These are phyloP conservation scores for Monosporascus sp. DNA, from an alignment of 2,329 filamentous ascomycete species.

Conservation along the genomic window DNA sequence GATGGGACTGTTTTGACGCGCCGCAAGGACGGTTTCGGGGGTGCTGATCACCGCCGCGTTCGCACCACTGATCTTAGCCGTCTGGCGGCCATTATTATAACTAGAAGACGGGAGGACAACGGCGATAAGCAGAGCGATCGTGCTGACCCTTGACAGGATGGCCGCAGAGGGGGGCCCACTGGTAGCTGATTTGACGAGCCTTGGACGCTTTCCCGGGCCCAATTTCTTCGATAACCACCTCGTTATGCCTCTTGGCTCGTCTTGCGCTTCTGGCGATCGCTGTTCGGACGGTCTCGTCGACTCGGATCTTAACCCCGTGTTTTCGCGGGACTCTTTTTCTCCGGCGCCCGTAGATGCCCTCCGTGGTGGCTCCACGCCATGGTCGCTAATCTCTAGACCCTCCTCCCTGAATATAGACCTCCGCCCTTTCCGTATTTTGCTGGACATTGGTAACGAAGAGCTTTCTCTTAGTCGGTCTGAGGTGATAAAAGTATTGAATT, in stretches of 20 bases:
- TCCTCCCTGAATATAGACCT: slow-evolving; percentile 48
- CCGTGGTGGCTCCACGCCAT: slow-evolving; percentile 15
- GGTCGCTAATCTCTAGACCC: slow-evolving; percentile 35
- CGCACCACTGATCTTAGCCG: slow-evolving; percentile 36
- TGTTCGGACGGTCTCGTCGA: slow-evolving; percentile 21
- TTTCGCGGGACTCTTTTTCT: slow-evolving; percentile 27
- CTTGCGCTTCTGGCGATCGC: slow-evolving; percentile 16
- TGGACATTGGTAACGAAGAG: slow-evolving; percentile 34
- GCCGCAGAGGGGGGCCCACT: slow-evolving; percentile 35
- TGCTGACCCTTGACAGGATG: slow-evolving; percentile 38
- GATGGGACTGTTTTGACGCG: slow-evolving; percentile 42
- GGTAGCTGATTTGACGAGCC: slow-evolving; percentile 34
- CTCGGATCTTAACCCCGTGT: slow-evolving; percentile 20
- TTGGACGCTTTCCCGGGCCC: slow-evolving; percentile 33
- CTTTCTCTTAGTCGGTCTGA: slow-evolving; percentile 47
- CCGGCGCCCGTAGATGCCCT: slow-evolving; percentile 15
- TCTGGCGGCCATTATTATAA: slow-evolving; percentile 35
- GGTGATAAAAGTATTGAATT: slow-evolving; percentile 45
- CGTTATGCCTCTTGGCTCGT: slow-evolving; percentile 13
- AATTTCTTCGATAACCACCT: slow-evolving; percentile 38
- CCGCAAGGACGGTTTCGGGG: slow-evolving; percentile 24
- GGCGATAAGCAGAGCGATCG: slow-evolving; percentile 45
- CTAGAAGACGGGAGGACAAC: slow-evolving; percentile 43
- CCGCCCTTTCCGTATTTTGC: slow-evolving; percentile 43
- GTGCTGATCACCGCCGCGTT: slow-evolving; percentile 41